phyloP scores from a whole-genome alignment of 768 basidiomycete species.

The Lactarius trivialis region DNA sequence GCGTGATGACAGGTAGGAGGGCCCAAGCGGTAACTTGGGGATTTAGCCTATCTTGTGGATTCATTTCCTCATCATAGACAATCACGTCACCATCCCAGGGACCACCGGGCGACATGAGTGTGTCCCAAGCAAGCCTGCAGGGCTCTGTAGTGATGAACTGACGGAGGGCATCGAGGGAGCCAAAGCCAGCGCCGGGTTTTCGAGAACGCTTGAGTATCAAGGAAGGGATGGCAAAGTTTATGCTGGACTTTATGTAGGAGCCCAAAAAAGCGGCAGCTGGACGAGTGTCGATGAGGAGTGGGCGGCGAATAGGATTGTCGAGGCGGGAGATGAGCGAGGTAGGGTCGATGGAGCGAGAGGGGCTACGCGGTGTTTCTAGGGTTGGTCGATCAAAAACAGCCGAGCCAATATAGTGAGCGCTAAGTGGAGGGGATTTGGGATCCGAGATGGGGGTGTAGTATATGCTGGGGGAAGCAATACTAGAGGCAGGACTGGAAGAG shows the following conservation, averaged over 20 bases:
- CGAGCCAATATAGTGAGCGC: constrained; percentile 29
- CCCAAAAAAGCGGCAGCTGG: constrained; percentile 58
- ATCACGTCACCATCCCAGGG: constrained; percentile 74
- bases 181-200: constrained; percentile 63
- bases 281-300: constrained; percentile 79
- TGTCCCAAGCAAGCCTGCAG: constrained; percentile 67
- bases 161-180: constrained; percentile 59
- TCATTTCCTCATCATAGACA: constrained; percentile 75
- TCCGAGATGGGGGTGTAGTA: constrained; percentile 52
- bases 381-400: constrained; percentile 22
- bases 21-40: constrained; percentile 59
- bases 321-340: constrained; percentile 45
- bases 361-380: constrained; percentile 24
- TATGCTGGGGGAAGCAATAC: constrained; percentile 33
- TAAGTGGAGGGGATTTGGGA: constrained; percentile 26
- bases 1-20: constrained; percentile 54
- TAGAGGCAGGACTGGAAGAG: constrained; percentile 42
- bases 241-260: constrained; percentile 58
- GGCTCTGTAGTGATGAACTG: constrained; percentile 79
- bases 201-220: constrained; percentile 83
- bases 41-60: constrained; percentile 53
- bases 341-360: constrained; percentile 39
- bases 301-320: constrained; percentile 37
- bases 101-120: constrained; percentile 39
- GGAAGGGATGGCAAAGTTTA: constrained; percentile 84